A percentile compares a stretch with the other conserved stretches of the same genome.
Conservation (phyloP, 2,329 filamentous ascomycete genomes). For the Neopestalotiopsis sp. region DNA sequence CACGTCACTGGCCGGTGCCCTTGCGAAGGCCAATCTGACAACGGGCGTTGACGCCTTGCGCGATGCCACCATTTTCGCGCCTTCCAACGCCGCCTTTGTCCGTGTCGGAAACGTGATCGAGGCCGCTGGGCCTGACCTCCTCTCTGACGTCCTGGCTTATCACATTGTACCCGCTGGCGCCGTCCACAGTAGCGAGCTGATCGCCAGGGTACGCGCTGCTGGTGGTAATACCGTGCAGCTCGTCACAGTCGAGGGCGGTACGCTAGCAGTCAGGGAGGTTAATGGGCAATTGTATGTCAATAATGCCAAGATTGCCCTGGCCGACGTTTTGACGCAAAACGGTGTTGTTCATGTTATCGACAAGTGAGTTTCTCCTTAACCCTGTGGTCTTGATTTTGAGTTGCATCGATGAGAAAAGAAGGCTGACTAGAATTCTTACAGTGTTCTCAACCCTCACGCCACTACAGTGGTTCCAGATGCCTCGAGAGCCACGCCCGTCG, state of each 20-base stretch:
- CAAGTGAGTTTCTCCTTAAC: slow-evolving; percentile 31
- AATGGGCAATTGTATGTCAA: slow-evolving; percentile 38
- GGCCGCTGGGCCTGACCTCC: slow-evolving; percentile 31
- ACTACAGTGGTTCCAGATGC: slow-evolving; percentile 35
- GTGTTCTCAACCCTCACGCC: slow-evolving; percentile 41
- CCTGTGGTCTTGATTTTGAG: too few species aligned
- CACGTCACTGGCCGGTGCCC: slow-evolving; percentile 40
- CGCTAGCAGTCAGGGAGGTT: slow-evolving; percentile 39
- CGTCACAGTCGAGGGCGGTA: slow-evolving; percentile 33
- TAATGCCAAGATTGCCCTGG: slow-evolving; percentile 4
- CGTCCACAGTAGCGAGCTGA: slow-evolving; percentile 35
- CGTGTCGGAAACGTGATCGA: slow-evolving; percentile 38
- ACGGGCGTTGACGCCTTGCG: slow-evolving; percentile 25
- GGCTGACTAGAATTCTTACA: slow-evolving; percentile 27
- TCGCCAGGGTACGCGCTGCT: neutral
- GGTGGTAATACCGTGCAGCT: slow-evolving; percentile 22
- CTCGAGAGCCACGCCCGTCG: slow-evolving; percentile 33
- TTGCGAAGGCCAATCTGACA: slow-evolving; percentile 32
- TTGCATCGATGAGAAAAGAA: neutral
- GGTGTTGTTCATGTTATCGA: slow-evolving; percentile 37
- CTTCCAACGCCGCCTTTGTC: slow-evolving; percentile 36
- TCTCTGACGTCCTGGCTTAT: slow-evolving; percentile 38
- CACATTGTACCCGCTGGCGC: slow-evolving; percentile 34
- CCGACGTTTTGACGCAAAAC: slow-evolving; percentile 13
- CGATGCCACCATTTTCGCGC: slow-evolving; percentile 37